Evolutionary conservation across 2,329 filamentous ascomycete genomes (phyloP).

Genomic region (Macrophomina tecta): DNA sequence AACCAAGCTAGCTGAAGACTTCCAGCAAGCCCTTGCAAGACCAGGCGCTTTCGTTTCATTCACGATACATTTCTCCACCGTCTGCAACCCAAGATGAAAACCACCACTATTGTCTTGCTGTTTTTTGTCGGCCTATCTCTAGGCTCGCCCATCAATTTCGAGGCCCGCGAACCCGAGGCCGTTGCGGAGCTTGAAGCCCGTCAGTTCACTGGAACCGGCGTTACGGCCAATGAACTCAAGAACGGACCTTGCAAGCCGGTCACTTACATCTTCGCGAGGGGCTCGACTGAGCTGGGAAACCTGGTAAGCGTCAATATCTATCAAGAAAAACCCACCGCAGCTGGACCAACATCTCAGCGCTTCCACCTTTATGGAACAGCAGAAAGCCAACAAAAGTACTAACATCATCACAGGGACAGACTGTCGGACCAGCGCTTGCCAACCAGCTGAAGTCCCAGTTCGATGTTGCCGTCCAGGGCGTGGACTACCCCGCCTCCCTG

Average conservation of each 20-base stretch:
- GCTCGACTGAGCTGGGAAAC: conserved; percentile 36
- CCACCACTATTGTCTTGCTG: no score
- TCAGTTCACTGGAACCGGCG: neutral
- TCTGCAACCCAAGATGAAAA: neutral
- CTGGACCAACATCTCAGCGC: no score
- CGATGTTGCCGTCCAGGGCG: conserved; percentile 40
- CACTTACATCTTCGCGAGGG: conserved; percentile 40
- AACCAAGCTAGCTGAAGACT: neutral
- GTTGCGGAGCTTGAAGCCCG: conserved; percentile 1
- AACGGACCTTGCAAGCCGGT: conserved; percentile 34
- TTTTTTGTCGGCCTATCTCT: neutral
- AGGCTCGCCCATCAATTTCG: neutral
- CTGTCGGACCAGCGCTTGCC: conserved; percentile 35
- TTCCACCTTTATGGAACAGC: no score
- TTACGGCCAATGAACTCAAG: conserved; percentile 1
- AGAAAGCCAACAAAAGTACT: neutral
- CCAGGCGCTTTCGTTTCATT: neutral
- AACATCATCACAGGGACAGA: conserved; percentile 31
- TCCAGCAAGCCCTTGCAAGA: neutral
- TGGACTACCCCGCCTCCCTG: conserved; percentile 47
- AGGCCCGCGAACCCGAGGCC: neutral
- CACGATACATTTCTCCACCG: neutral
- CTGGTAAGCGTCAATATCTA: conserved; percentile 32
- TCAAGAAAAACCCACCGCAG: neutral
- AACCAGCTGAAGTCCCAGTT: conserved; percentile 35